phyloP scores from a whole-genome alignment of 2,329 filamentous ascomycete genomes.

The Talaromyces piceae region DNA sequence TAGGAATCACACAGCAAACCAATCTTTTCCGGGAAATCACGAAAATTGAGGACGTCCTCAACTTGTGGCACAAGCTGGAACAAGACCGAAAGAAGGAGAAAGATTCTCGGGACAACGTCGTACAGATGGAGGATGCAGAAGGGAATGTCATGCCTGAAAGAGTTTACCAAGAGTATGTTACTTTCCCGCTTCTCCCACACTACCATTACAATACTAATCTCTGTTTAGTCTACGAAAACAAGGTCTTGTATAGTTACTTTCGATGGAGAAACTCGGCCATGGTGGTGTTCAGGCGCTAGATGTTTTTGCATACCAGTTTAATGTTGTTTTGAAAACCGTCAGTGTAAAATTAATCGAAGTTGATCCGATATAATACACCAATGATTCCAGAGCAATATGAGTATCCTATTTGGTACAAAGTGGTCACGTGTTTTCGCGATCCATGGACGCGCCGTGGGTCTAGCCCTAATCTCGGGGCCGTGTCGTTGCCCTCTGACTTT shows the following conservation, averaged over 20 bases:
- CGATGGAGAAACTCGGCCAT: neutral
- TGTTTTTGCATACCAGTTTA: neutral
- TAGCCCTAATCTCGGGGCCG: constrained; percentile 6
- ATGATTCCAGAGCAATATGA: neutral
- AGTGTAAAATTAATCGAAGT: neutral
- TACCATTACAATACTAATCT: constrained; percentile 17
- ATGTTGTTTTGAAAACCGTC: neutral
- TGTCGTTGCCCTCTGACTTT: neutral
- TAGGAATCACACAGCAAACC: constrained; percentile 81
- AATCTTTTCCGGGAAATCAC: constrained; percentile 91
- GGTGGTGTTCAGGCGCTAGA: constrained; percentile 3
- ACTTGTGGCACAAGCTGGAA: constrained; percentile 89
- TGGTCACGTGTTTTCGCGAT: constrained; percentile 28
- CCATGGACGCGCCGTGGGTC: constrained; percentile 20
- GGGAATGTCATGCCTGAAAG: constrained; percentile 99
- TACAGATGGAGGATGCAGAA: constrained; percentile 97
- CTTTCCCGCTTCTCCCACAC: neutral
- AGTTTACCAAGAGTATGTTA: constrained; percentile 72
- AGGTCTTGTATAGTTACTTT: constrained; percentile 58
- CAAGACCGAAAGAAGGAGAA: constrained; percentile 72
- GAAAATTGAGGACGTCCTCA: constrained; percentile 78
- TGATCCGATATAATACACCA: neutral
- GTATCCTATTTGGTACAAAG: neutral
- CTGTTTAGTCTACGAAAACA: constrained; percentile 65
- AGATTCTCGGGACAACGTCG: constrained; percentile 70